phyloP scores from a whole-genome alignment of 2,329 filamentous ascomycete species.

The Apiospora malaysiana region DNA sequence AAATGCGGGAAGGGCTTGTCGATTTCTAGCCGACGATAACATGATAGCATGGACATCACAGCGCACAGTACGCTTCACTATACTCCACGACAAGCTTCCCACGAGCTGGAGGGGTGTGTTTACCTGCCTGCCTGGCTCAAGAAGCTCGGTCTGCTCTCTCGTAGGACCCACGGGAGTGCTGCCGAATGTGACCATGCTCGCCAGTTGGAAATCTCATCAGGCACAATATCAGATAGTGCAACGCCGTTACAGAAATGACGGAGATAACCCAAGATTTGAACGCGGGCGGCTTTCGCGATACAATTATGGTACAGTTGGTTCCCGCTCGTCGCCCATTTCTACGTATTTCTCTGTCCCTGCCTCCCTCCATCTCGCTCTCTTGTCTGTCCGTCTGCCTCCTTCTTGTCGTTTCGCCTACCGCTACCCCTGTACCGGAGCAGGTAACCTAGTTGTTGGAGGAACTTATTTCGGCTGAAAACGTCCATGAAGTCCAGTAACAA shows the following conservation, averaged over 20 bases:
- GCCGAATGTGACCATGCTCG: slow-evolving; percentile 9
- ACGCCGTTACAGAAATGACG: slow-evolving; percentile 16
- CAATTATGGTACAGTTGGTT: not conserved
- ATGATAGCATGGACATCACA: not conserved
- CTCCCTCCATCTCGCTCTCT: not conserved
- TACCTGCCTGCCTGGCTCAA: not conserved
- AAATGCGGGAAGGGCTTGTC: slow-evolving; percentile 14
- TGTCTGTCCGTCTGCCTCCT: not conserved
- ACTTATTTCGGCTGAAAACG: slow-evolving; percentile 4
- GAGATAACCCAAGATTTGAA: slow-evolving; percentile 10
- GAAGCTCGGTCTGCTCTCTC: slow-evolving; percentile 11
- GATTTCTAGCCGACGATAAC: slow-evolving; percentile 8
- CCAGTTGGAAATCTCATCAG: slow-evolving; percentile 11
- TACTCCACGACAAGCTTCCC: not conserved
- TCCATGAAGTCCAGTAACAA: not conserved
- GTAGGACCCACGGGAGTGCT: slow-evolving; percentile 18
- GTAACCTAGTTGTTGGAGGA: not conserved
- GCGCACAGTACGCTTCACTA: slow-evolving; percentile 4
- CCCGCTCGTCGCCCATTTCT: not conserved
- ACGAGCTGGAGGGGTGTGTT: slow-evolving; percentile 1
- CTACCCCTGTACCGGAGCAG: not conserved
- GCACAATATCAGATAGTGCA: slow-evolving; percentile 17
- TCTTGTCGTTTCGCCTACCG: not conserved
- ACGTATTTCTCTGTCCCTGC: not conserved
- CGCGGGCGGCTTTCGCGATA: not conserved